Evolutionary conservation across 2,329 filamentous ascomycete species (phyloP).

Genomic region (Huntiella savannae): DNA sequence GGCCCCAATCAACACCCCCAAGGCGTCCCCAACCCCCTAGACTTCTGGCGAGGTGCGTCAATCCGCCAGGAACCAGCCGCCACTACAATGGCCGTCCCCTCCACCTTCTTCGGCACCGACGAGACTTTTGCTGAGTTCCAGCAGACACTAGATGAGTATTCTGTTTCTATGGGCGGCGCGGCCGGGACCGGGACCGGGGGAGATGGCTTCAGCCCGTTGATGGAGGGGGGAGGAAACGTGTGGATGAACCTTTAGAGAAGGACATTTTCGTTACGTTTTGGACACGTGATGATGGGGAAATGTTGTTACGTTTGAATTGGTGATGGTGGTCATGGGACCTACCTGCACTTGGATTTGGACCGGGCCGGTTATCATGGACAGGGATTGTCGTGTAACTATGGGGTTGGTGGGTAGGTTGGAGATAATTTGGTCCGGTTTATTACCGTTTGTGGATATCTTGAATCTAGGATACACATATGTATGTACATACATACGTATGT

Average conservation of each 20-base stretch:
- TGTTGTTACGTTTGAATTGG: neutral
- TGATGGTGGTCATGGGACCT: neutral
- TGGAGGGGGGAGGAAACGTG: constrained; percentile 3
- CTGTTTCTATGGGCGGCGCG: constrained; percentile 10
- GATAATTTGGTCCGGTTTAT: too few relatives aligned
- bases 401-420: too few relatives aligned
- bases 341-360: too few relatives aligned
- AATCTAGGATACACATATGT: too few relatives aligned
- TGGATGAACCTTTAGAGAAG: constrained; percentile 9
- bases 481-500: too few relatives aligned
- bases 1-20: neutral
- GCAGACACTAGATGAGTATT: constrained; percentile 22
- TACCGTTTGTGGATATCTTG: too few relatives aligned
- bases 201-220: neutral
- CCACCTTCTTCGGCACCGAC: constrained; percentile 21
- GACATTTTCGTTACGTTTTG: neutral
- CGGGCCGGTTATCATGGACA: too few relatives aligned
- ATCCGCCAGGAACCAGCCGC: constrained; percentile 13
- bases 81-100: constrained; percentile 16
- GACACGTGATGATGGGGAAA: neutral
- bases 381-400: too few relatives aligned
- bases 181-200: neutral
- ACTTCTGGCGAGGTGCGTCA: constrained; percentile 10
- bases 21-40: constrained; percentile 8
- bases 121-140: constrained; percentile 21